phyloP scores from a whole-genome alignment of 176 grass and related monocot genomes.

The Phragmites australis region DNA sequence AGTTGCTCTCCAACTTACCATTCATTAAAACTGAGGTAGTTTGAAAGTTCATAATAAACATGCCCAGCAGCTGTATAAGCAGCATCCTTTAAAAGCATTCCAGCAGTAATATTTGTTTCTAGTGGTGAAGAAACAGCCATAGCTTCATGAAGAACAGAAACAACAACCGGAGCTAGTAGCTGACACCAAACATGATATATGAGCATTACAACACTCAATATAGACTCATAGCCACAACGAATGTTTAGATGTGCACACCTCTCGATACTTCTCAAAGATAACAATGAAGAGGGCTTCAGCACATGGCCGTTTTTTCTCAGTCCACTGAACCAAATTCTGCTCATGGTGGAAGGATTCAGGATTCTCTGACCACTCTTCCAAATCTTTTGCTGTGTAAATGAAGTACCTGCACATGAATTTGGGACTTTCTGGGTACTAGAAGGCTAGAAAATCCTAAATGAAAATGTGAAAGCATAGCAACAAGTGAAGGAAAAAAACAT shows the following conservation, averaged over 20 bases:
- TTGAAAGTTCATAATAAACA: conserved; percentile 99
- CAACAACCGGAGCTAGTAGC: conserved; percentile 81
- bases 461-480: background rate
- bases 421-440: conserved; percentile 12
- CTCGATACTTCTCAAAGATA: conserved; percentile 90
- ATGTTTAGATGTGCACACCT: conserved; percentile 49
- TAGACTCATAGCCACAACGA: conserved; percentile 9
- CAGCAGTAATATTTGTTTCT: conserved; percentile 78
- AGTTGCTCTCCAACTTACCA: conserved; percentile 60
- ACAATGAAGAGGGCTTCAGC: conserved; percentile 97
- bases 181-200: conserved; percentile 51
- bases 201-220: conserved; percentile 29
- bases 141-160: conserved; percentile 89
- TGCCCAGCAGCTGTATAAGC: conserved; percentile 90
- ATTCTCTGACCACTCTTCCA: conserved; percentile 88
- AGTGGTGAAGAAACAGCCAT: conserved; percentile 77
- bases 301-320: conserved; percentile 86
- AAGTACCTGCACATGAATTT: conserved; percentile 67
- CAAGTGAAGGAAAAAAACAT: background rate
- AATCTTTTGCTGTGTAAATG: conserved; percentile 93
- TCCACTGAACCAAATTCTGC: conserved; percentile 95
- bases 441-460: background rate
- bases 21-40: conserved; percentile 86
- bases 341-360: conserved; percentile 95
- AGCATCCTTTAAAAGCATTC: conserved; percentile 99